A percentile compares a stretch with the other conserved stretches of the same genome.
Evolutionary conservation across 495 filamentous ascomycete genomes (phyloP).

Genomic region (Stereocaulon alpinum): DNA sequence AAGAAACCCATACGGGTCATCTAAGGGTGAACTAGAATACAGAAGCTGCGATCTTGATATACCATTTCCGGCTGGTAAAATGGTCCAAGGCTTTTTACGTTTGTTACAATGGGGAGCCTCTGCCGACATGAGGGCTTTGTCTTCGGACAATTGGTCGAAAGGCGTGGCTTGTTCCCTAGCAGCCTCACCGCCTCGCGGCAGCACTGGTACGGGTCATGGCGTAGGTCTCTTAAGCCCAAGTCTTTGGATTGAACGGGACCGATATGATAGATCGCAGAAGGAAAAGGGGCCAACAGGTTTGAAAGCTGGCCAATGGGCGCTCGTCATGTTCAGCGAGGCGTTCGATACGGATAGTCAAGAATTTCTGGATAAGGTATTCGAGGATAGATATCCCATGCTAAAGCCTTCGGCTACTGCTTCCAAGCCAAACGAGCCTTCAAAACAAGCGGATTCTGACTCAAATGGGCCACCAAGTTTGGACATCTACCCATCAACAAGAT

Average conservation of each 20-base stretch:
- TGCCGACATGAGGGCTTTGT: too few relatives aligned
- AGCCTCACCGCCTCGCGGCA: background rate
- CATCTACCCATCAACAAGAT: too few relatives aligned
- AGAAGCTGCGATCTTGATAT: background rate
- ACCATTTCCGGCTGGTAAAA: background rate
- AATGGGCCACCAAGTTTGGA: too few relatives aligned
- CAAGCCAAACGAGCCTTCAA: too few relatives aligned
- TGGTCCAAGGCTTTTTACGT: background rate
- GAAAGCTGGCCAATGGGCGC: background rate
- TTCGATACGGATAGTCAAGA: background rate
- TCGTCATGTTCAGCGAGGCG: background rate
- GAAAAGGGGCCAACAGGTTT: background rate
- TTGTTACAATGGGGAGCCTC: background rate
- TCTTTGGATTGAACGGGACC: background rate
- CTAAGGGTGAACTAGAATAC: background rate
- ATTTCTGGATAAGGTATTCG: background rate
- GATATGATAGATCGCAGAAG: too few relatives aligned
- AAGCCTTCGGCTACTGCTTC: too few relatives aligned
- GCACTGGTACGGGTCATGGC: background rate
- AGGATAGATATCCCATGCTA: too few relatives aligned
- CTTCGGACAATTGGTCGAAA: background rate
- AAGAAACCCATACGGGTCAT: too few relatives aligned
- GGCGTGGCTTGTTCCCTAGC: background rate
- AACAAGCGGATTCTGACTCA: too few relatives aligned
- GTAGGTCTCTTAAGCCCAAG: background rate